Evolutionary conservation across 78 protist species (phyloP).

Genomic region (Bodo saltans): DNA sequence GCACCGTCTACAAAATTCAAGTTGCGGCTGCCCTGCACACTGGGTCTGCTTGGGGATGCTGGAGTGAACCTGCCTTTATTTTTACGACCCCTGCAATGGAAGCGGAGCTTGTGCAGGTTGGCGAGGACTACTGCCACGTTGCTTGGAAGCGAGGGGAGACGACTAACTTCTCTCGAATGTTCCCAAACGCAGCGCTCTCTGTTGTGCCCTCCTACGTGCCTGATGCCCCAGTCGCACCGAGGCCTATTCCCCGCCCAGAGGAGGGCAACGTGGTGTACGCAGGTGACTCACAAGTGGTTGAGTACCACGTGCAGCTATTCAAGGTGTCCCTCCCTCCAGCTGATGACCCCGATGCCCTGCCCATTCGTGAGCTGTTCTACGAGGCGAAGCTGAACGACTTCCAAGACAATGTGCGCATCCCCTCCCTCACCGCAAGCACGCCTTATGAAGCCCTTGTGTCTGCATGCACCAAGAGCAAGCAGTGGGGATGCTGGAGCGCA

Average conservation of each 20-base stretch:
- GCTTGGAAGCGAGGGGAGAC: constrained; percentile 21
- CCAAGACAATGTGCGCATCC: not conserved
- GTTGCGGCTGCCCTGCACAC: not conserved
- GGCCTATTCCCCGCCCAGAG: not conserved
- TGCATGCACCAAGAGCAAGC: not conserved
- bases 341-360: not conserved
- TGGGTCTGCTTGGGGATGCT: not conserved
- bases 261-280: not conserved
- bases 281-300: not conserved
- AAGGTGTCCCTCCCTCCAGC: not conserved
- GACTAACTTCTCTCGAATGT: no score
- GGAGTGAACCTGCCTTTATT: constrained; percentile 18
- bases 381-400: not conserved
- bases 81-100: constrained; percentile 2
- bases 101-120: not conserved
- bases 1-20: not conserved
- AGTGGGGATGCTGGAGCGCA: not conserved
- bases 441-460: not conserved
- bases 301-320: not conserved
- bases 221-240: not conserved
- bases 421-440: not conserved
- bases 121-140: constrained; percentile 11
- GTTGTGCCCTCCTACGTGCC: not conserved
- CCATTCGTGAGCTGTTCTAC: not conserved
- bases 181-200: no score